A percentile compares a stretch with the other conserved stretches of the same genome.
Evolutionary conservation across 129 eudicot genomes (phyloP).

Genomic region (Arctium lappa): DNA sequence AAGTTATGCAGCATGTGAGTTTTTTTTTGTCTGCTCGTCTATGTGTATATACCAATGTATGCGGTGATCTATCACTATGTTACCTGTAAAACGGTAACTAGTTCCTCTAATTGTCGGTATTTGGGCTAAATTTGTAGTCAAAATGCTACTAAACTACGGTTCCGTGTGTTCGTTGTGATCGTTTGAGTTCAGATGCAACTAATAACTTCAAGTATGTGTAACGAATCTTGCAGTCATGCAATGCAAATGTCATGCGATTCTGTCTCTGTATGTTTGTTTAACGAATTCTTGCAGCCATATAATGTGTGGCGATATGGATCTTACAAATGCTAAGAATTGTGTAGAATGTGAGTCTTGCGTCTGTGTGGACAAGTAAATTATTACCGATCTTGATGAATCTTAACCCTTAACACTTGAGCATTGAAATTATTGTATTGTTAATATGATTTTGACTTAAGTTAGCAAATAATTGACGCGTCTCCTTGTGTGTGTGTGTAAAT

Average conservation of each 20-base stretch:
- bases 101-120: neutral
- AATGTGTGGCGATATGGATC: neutral
- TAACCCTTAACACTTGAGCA: neutral
- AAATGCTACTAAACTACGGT: neutral
- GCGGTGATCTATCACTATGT: neutral
- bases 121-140: neutral
- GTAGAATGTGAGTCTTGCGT: neutral
- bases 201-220: neutral
- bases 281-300: neutral
- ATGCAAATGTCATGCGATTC: neutral
- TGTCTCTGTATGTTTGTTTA: neutral
- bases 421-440: neutral
- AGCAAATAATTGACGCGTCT: neutral
- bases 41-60: neutral
- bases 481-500: neutral
- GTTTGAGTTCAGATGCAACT: neutral
- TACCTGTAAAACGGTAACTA: neutral
- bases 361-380: neutral
- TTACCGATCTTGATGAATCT: neutral
- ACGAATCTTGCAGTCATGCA: neutral
- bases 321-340: neutral
- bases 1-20: neutral
- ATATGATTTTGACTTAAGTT: neutral
- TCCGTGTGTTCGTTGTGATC: neutral
- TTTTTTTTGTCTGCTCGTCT: neutral